A percentile compares a stretch with the other conserved stretches of the same genome.
Evolutionary conservation across 140 eudicot species (phyloP).

Genomic region (Erigeron philadelphicus): DNA sequence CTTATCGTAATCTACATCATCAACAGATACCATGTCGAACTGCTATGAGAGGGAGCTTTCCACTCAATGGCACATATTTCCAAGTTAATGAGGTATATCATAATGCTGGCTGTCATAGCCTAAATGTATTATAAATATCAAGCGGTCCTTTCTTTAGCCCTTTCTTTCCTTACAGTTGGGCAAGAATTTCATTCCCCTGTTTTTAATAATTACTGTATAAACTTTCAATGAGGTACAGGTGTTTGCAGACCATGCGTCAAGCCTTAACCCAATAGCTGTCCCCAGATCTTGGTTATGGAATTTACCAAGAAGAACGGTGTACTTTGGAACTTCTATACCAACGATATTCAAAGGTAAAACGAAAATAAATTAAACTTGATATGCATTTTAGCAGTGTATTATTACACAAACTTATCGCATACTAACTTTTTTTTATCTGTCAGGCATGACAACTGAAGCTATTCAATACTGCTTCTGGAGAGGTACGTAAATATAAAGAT

Average conservation of each 20-base stretch:
- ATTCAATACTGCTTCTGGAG: slow-evolving; percentile 98
- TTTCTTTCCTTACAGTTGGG: background rate
- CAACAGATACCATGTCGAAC: slow-evolving; percentile 90
- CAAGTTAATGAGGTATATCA: slow-evolving; percentile 81
- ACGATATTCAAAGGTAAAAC: slow-evolving; percentile 79
- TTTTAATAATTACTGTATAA: background rate
- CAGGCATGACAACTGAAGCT: slow-evolving; percentile 75
- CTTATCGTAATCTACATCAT: slow-evolving; percentile 11
- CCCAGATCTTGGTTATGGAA: slow-evolving; percentile 95
- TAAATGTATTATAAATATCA: background rate
- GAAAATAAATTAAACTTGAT: background rate
- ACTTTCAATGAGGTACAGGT: slow-evolving; percentile 46
- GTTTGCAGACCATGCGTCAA: slow-evolving; percentile 94
- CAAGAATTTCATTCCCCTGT: background rate
- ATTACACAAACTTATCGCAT: slow-evolving; percentile 6
- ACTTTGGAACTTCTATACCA: slow-evolving; percentile 91
- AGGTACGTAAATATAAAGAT: slow-evolving; percentile 51
- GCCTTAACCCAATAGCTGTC: slow-evolving; percentile 71
- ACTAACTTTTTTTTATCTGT: slow-evolving; percentile 16
- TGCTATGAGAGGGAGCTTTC: slow-evolving; percentile 92
- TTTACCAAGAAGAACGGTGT: slow-evolving; percentile 86
- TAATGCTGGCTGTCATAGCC: slow-evolving; percentile 10
- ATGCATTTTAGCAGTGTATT: background rate
- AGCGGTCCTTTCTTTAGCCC: slow-evolving; percentile 1
- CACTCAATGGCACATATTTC: slow-evolving; percentile 84